phyloP scores from a whole-genome alignment of 148 eudicot genomes.

The Drosera capensis region DNA sequence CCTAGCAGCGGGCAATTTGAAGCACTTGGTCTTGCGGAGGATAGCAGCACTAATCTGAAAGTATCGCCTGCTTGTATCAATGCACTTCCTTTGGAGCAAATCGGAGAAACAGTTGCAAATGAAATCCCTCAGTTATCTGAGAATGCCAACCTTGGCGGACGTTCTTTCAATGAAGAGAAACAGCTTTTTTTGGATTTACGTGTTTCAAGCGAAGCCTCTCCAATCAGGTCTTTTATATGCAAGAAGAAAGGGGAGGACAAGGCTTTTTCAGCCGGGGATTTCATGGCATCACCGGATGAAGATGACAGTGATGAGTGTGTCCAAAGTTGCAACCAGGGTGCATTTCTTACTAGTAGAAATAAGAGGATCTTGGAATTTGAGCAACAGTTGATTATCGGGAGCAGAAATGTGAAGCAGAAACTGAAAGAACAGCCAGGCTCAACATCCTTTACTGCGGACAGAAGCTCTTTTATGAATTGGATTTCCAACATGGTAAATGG shows the following conservation, averaged over 20 bases:
- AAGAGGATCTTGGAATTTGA: constrained; percentile 16
- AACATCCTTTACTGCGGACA: constrained; percentile 9
- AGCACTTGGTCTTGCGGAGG: constrained; percentile 3
- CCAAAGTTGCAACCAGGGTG: constrained; percentile 41
- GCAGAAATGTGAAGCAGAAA: constrained; percentile 32
- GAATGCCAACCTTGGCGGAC: no score
- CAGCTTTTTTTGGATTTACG: constrained; percentile 7
- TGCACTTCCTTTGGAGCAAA: constrained; percentile 9
- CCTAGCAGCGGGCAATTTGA: background rate
- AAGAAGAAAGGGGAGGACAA: constrained; percentile 27
- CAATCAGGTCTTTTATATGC: constrained; percentile 7
- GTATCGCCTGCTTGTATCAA: constrained; percentile 1
- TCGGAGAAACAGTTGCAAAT: constrained; percentile 33
- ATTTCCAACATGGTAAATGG: constrained; percentile 63
- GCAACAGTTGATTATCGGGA: constrained; percentile 10
- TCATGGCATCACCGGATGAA: constrained; percentile 9
- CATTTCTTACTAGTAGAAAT: constrained; percentile 15
- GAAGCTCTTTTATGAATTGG: constrained; percentile 62
- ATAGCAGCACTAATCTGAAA: constrained; percentile 5
- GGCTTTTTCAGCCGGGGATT: constrained; percentile 20
- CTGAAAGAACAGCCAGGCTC: constrained; percentile 14
- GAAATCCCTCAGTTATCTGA: constrained; percentile 12
- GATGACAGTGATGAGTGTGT: constrained; percentile 37
- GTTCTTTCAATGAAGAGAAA: constrained; percentile 8
- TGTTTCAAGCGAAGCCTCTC: constrained; percentile 14